Evolutionary conservation across 495 filamentous ascomycete genomes (phyloP), one percentile per base, ranked within the genome.

Genomic region (Neurospora sp.): DNA sequence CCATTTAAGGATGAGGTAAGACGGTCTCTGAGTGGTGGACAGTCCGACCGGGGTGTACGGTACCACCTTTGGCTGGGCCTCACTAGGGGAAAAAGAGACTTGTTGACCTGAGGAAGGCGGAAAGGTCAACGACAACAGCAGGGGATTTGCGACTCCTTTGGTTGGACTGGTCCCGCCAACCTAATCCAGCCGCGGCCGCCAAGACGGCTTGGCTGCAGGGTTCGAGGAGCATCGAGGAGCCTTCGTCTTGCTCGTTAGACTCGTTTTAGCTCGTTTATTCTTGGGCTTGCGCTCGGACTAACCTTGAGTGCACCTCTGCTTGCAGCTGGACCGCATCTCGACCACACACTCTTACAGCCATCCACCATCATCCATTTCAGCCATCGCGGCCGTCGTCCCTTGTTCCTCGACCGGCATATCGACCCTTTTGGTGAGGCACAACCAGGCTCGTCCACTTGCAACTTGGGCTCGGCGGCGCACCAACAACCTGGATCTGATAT

Each of bases 401-500:
- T 4, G 54, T 66, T 31, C 54, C 54, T 35, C 27, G 27, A 66
- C 14, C 54, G 54, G 54, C 54, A 66, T 66, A 35, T 66, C 14
- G 7, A 66, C 54, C 27, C 54, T 66, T 66, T 66, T 18, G 6
- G 54, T 35, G 27, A 66, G 54, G 27, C 54, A 66, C 54, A 66
- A 23, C 46, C 46, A 54, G 46, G 20, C 46, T 54, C 46, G 27
- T 66, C 27, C 54, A 18, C 54, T 66, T 31, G 54, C 27, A 66
- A 35, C 54, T 66, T 18, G 54, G 54, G 54, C 54, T 66, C 54
- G 54, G 23, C 54, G 6, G 7, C 14, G 9, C 27, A 8, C 54
- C 54, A 35, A 66, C 42, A 76, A 75, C 74, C 77, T 76, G 74
- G 77, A 81, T 79, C 79, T 79, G 77, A 44, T 71, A 77, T 72